Percentiles rank a stretch among this genome's conserved stretches.
Evolutionary conservation across 805 yeast species (phyloP).

Genomic region (Yamadazyma endophytica): DNA sequence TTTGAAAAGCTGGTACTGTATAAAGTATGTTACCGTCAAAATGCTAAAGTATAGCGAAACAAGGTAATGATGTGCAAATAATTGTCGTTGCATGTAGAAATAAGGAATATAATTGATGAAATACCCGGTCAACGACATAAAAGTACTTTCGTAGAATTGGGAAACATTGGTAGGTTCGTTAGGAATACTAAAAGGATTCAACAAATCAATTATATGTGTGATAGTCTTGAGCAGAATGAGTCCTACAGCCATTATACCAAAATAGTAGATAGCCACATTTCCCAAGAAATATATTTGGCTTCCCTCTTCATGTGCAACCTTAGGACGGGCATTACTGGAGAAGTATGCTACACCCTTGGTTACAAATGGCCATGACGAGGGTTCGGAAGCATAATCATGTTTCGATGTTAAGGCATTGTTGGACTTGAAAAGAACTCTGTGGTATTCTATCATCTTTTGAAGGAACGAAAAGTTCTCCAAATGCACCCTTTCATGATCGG

Average conservation of each 20-base stretch:
- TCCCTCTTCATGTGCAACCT: conserved; percentile 11
- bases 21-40: conserved; percentile 38
- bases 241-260: conserved; percentile 32
- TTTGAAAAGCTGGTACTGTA: conserved; percentile 36
- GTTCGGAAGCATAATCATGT: conserved; percentile 51
- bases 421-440: conserved; percentile 50
- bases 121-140: conserved; percentile 54
- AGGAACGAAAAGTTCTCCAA: conserved; percentile 34
- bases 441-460: conserved; percentile 52
- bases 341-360: conserved; percentile 58
- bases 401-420: conserved; percentile 44
- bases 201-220: conserved; percentile 16
- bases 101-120: conserved; percentile 55
- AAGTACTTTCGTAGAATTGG: conserved; percentile 16
- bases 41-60: conserved; percentile 49
- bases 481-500: conserved; percentile 17
- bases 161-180: conserved; percentile 10
- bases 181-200: conserved; percentile 27
- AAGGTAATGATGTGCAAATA: conserved; percentile 45
- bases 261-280: conserved; percentile 55
- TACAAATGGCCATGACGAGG: conserved; percentile 60
- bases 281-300: conserved; percentile 57
- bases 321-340: conserved; percentile 28
- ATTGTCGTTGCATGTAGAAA: conserved; percentile 33
- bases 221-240: conserved; percentile 17